These are phyloP conservation scores for Sphagnum tenellum DNA, from an alignment of 225 moss, liverwort and hornwort species.

Conservation along the genomic window DNA sequence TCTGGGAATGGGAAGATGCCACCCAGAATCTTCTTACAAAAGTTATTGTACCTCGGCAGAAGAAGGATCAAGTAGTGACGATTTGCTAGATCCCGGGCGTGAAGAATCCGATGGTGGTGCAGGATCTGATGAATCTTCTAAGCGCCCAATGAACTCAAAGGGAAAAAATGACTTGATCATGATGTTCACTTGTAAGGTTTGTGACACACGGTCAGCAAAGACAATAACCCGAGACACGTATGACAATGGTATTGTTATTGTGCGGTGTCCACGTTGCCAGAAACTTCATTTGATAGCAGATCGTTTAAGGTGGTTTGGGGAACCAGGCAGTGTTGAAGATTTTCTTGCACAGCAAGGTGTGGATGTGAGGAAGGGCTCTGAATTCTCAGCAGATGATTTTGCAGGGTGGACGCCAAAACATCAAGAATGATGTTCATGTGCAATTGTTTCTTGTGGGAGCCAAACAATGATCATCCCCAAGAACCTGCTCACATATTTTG, in stretches of 20 bases:
- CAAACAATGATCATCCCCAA: no score
- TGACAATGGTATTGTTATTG: constrained; percentile 86
- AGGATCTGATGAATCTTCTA: no score
- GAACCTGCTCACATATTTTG: no score
- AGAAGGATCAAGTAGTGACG: no score
- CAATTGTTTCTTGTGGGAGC: no score
- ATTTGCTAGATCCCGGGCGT: no score
- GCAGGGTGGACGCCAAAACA: constrained; percentile 63
- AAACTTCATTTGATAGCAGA: constrained; percentile 92
- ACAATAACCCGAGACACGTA: constrained; percentile 75
- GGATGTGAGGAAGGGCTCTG: constrained; percentile 58
- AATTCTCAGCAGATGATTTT: constrained; percentile 68
- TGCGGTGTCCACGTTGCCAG: constrained; percentile 78
- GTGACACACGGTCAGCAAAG: constrained; percentile 80
- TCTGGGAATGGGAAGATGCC: no score
- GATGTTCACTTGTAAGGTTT: constrained; percentile 87
- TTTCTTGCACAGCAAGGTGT: constrained; percentile 71
- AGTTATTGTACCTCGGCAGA: no score
- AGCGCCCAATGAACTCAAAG: no score
- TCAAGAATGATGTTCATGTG: no score
- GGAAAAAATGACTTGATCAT: constrained; percentile 57
- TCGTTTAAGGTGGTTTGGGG: constrained; percentile 86
- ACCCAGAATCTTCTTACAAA: no score
- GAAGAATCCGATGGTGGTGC: no score
- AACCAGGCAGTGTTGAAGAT: constrained; percentile 77